Percentiles rank a stretch among this genome's conserved stretches.
Conservation (phyloP, 345 rosid species). For the Microcos paniculata region DNA sequence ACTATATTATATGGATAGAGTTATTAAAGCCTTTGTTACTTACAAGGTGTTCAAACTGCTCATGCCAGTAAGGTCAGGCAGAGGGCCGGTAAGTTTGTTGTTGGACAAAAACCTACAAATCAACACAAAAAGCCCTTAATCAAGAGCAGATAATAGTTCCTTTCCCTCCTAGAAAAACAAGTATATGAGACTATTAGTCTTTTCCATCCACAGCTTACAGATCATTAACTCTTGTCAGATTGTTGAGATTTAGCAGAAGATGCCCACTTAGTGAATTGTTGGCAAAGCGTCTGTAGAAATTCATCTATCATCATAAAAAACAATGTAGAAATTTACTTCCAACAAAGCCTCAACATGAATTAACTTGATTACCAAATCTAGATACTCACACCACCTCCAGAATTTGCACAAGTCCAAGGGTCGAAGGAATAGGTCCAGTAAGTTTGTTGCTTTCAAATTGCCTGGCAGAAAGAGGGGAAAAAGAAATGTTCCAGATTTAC, state of each 20-base stretch:
- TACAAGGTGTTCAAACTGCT: slow-evolving; percentile 57
- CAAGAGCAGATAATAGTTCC: not conserved
- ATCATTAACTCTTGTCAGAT: slow-evolving; percentile 49
- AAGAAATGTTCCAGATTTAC: not conserved
- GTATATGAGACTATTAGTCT: not conserved
- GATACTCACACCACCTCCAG: slow-evolving; percentile 76
- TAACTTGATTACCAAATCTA: not conserved
- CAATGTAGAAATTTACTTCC: not conserved
- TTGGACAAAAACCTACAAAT: slow-evolving; percentile 68
- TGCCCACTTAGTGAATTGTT: slow-evolving; percentile 48
- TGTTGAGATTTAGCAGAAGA: slow-evolving; percentile 58
- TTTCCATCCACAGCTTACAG: slow-evolving; percentile 53
- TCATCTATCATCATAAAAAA: not conserved
- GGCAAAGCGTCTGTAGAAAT: slow-evolving; percentile 71
- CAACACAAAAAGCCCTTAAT: not conserved
- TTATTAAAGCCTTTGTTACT: slow-evolving; percentile 26
- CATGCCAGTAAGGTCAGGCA: slow-evolving; percentile 67
- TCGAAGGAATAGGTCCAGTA: slow-evolving; percentile 52
- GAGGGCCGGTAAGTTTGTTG: slow-evolving; percentile 50
- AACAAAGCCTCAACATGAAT: not conserved
- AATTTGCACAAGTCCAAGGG: slow-evolving; percentile 56
- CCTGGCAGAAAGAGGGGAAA: slow-evolving; percentile 33
- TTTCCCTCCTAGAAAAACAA: not conserved
- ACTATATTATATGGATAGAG: not conserved
- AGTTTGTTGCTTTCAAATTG: slow-evolving; percentile 74